These are phyloP conservation scores for Schwanniomyces polymorphus DNA, from an alignment of 805 yeast species.

Conservation along the genomic window DNA sequence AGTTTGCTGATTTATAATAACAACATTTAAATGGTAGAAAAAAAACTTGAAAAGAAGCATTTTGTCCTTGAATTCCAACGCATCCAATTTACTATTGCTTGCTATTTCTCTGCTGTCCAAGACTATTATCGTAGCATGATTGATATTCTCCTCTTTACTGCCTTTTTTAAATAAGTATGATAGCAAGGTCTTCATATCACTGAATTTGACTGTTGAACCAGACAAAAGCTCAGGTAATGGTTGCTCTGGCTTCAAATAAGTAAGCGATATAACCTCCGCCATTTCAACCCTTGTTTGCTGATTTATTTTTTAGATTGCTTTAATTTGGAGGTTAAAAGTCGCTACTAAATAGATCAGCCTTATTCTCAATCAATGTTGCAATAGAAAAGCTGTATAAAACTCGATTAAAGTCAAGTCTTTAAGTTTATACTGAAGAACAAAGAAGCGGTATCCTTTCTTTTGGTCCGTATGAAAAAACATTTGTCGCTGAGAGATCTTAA, in stretches of 20 bases:
- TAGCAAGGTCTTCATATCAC: constrained; percentile 16
- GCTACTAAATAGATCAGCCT: not conserved
- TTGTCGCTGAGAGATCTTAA: not conserved
- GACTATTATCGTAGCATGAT: constrained; percentile 30
- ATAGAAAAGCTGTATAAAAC: not conserved
- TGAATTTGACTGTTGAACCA: not conserved
- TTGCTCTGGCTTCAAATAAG: not conserved
- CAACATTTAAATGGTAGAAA: constrained; percentile 37
- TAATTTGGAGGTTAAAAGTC: no score
- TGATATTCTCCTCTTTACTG: constrained; percentile 32
- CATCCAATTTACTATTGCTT: constrained; percentile 16
- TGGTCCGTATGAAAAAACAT: not conserved
- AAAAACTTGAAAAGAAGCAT: constrained; percentile 32
- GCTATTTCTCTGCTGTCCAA: constrained; percentile 5
- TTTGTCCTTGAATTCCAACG: constrained; percentile 25
- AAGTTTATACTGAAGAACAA: not conserved
- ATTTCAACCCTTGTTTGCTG: not conserved
- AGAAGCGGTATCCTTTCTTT: not conserved
- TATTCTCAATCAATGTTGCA: not conserved
- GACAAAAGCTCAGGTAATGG: not conserved
- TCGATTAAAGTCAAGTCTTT: not conserved
- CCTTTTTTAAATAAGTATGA: constrained; percentile 28
- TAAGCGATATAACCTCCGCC: constrained; percentile 5
- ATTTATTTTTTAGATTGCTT: no score
- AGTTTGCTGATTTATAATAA: constrained; percentile 15